Evolutionary conservation across 2,329 filamentous ascomycete species (phyloP), one percentile per base, ranked within the genome.

Genomic region (Teratosphaeria zuluensis): DNA sequence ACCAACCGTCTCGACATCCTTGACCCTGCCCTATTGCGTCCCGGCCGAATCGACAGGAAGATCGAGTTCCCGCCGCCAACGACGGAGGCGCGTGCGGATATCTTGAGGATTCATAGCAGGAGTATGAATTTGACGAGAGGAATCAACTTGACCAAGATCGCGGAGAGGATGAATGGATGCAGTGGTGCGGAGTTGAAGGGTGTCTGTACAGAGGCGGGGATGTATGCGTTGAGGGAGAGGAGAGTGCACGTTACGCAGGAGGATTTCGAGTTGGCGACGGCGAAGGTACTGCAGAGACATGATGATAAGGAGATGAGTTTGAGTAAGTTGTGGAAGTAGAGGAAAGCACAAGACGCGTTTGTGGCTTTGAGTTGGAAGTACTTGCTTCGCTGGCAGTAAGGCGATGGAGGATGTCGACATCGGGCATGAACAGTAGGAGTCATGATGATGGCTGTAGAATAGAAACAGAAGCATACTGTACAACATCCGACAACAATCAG

Each of bases 141-240:
- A 56, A 97, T 99, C 79, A 95, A 99, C 77, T 80, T 99, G 65
- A 95, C 84, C 69, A 99, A 99, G 85, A 95, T 97, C 69, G 94
- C 94, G 32, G 94, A 99, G 81, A 97, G 97, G 84, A 99, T 99
- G 94, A 96, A 96, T 71, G 94, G 94, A 56, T 99, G 94, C 77
- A 96, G 92, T 2, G 94, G 94, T 61, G 94, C 94, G 57, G 94
- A 99, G 77, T 78, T 99, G 68, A 99, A 99, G 84, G 94, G 94
- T 79, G 94, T 99, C 54, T 99, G 94, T 75, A 99, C 94, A 53
- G 94, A 99, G 76, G 91, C 94, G 2, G 94, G 94, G 69, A 99
- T 99, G 94, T 99, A 94, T 72, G 94, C 94, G 14, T 81, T 99
- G 64, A 86, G 94, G 67, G 94, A 99, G 79, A 83, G 94, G 72